These are phyloP conservation scores for Pascua guehoae DNA, from an alignment of 1,284 basidiomycete genomes.

Conservation along the genomic window DNA sequence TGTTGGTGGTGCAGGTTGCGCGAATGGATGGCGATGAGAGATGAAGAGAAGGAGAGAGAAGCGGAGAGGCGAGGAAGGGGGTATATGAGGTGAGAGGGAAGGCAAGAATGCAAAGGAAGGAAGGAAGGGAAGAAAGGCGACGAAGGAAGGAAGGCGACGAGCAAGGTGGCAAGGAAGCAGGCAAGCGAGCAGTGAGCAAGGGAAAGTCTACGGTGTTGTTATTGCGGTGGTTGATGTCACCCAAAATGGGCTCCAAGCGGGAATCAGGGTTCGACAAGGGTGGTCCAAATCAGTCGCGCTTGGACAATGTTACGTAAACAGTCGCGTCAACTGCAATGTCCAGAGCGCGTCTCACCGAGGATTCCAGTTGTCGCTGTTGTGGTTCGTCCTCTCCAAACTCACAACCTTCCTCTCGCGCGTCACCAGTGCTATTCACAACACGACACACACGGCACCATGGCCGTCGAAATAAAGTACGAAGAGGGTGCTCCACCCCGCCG, in stretches of 20 bases:
- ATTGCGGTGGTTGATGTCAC: too few relatives aligned
- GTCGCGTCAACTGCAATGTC: neutral
- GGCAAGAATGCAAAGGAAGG: neutral
- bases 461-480: conserved; percentile 8
- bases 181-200: neutral
- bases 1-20: neutral
- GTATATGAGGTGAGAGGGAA: neutral
- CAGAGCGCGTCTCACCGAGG: neutral
- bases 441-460: conserved; percentile 6
- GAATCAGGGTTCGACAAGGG: too few relatives aligned
- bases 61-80: neutral
- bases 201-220: neutral
- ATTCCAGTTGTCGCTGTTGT: neutral
- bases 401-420: neutral
- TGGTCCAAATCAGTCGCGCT: conserved; percentile 4
- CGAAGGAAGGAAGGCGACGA: neutral
- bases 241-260: too few relatives aligned
- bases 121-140: neutral
- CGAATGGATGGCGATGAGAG: neutral
- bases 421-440: neutral
- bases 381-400: too few relatives aligned
- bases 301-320: conserved; percentile 2
- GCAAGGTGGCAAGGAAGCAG: neutral
- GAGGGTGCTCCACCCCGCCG: conserved; percentile 3
- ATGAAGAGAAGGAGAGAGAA: neutral